Base-by-base conservation (phyloP, 345 rosid species). In the Eucalyptus sideroxylon region DNA sequence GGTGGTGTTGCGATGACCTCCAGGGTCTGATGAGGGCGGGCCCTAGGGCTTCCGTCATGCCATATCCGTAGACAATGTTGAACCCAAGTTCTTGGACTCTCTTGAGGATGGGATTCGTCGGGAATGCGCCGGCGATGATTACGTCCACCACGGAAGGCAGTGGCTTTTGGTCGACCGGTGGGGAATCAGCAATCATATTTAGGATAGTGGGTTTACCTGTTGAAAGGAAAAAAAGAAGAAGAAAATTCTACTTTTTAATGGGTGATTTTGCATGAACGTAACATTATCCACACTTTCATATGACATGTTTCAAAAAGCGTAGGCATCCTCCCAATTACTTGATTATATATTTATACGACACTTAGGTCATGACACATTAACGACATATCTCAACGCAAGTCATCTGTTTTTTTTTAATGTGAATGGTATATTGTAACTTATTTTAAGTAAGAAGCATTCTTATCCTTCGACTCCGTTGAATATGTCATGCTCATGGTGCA, bases 31-130 rank as follows among this genome's bases (percentile, higher is more conserved):
- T 91, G 51, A 91, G 88, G 9, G 92, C 90, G 11, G 95, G 95
- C 10, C 96, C 97, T 1, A 95, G 93, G 13, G 89, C 93, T 85
- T 95, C 97, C 2, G 96, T 95, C 97, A 95, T 94, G 17, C 97
- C 97, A 81, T 94, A 94, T 4, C 93, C 96, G 53, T 91, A 56
- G 19, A 88, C 77, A 23, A 94, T 93, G 34, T 34, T 87, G 65
- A 94, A 95, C 24, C 96, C 97, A 69, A 94, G 91, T 15, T 90
- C 91, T 87, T 91, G 88, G 49, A 93, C 95, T 69, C 92, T 92
- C 47, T 49, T 30, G 23, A 93, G 10, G 8, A 90, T 88, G 16
- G 81, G 34, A 8, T 87, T 10, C 6, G 59, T 40, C 7, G 96
- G 92, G 77, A 94, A 85, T 23, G 86, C 89, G 17, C 95, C 96